Percentiles rank a stretch among this genome's conserved stretches.
Conservation (phyloP, 495 filamentous ascomycete species). For the Aspergillus hancockii region DNA sequence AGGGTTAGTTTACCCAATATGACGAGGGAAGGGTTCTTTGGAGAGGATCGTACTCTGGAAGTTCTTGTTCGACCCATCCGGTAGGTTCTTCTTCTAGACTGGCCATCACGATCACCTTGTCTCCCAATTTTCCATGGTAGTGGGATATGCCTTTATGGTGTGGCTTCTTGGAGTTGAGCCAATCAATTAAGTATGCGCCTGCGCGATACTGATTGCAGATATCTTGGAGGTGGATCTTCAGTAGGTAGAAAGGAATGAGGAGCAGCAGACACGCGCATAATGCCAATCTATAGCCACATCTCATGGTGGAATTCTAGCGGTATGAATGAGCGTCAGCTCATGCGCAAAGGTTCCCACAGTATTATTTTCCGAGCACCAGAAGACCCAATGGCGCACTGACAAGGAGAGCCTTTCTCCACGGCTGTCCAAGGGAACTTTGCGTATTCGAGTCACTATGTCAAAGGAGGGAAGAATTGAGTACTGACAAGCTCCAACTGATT, state of each 20-base stretch:
- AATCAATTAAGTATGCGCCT: constrained; percentile 41
- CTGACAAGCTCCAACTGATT: background rate
- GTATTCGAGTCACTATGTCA: background rate
- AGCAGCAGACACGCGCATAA: constrained; percentile 33
- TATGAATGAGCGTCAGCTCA: background rate
- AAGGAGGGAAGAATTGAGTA: background rate
- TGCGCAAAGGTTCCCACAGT: background rate
- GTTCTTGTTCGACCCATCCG: constrained; percentile 59
- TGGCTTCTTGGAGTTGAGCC: constrained; percentile 27
- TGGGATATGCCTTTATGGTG: constrained; percentile 8
- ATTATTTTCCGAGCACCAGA: background rate
- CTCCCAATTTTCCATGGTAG: constrained; percentile 21
- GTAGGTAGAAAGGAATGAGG: constrained; percentile 35
- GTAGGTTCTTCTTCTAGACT: constrained; percentile 56
- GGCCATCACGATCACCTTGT: constrained; percentile 61
- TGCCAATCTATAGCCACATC: constrained; percentile 37
- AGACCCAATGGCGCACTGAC: background rate
- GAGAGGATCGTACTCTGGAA: constrained; percentile 45
- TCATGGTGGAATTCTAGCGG: constrained; percentile 32
- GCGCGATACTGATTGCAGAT: constrained; percentile 48
- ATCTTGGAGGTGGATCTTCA: constrained; percentile 41
- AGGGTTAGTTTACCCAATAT: background rate
- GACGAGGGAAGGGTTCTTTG: background rate
- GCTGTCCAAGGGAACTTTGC: background rate
- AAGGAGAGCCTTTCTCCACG: background rate